These are phyloP conservation scores for Aspergillus bridgeri DNA, from an alignment of 495 filamentous ascomycete genomes.

Conservation along the genomic window DNA sequence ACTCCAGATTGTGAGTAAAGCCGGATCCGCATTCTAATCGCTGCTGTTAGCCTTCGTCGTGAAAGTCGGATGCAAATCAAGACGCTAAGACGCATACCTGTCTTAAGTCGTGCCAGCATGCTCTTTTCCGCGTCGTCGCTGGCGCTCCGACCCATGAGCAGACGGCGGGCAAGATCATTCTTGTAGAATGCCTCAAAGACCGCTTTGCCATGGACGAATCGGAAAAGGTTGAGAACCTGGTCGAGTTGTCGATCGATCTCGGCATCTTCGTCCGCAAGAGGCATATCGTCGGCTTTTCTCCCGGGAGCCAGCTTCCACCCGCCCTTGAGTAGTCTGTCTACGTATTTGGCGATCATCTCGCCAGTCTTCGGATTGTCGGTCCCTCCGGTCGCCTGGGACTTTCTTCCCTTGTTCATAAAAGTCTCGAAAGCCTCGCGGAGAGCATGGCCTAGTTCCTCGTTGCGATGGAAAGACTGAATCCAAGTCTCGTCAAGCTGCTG, in stretches of 20 bases:
- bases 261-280: conserved; percentile 79
- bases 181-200: conserved; percentile 99
- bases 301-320: conserved; percentile 70
- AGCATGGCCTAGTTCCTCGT: conserved; percentile 69
- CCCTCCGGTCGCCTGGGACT: conserved; percentile 59
- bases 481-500: conserved; percentile 71
- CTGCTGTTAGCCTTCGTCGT: conserved; percentile 6
- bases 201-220: conserved; percentile 95
- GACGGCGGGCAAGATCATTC: conserved; percentile 82
- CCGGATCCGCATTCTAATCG: conserved; percentile 76
- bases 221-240: conserved; percentile 86
- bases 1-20: conserved; percentile 95
- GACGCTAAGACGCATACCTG: conserved; percentile 40
- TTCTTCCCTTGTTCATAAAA: conserved; percentile 86
- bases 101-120: conserved; percentile 88
- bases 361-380: conserved; percentile 89
- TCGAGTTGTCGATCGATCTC: conserved; percentile 89
- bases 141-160: conserved; percentile 87
- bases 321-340: conserved; percentile 82
- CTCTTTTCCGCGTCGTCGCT: conserved; percentile 92
- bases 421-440: conserved; percentile 78
- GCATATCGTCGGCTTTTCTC: conserved; percentile 40
- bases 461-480: conserved; percentile 65
- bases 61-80: neutral
- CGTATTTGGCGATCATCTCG: conserved; percentile 98